Percentiles rank a stretch among this genome's conserved stretches.
phyloP scores from a whole-genome alignment of 2,329 filamentous ascomycete species.

The Fusarium dlaminii region DNA sequence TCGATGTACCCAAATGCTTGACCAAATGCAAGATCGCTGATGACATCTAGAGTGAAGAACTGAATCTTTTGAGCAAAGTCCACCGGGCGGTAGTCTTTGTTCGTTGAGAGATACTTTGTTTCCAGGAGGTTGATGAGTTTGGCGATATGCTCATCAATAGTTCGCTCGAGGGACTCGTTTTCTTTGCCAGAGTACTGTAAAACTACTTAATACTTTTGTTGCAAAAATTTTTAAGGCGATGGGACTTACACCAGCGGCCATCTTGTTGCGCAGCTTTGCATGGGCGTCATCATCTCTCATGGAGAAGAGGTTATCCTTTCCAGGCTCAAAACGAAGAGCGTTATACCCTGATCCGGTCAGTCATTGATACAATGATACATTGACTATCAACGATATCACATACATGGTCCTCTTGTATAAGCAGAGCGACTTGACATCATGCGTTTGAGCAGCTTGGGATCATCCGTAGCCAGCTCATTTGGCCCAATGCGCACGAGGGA shows the following conservation, averaged over 20 bases:
- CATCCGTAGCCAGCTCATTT: constrained; percentile 6
- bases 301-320: constrained; percentile 63
- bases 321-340: constrained; percentile 58
- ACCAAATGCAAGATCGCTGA: constrained; percentile 62
- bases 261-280: constrained; percentile 55
- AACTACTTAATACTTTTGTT: no score
- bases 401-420: constrained; percentile 56
- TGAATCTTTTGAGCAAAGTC: constrained; percentile 59
- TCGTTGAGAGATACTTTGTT: constrained; percentile 53
- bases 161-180: constrained; percentile 59
- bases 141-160: constrained; percentile 58
- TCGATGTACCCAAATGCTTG: constrained; percentile 58
- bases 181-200: constrained; percentile 64
- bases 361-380: no score
- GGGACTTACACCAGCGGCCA: constrained; percentile 58
- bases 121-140: constrained; percentile 57
- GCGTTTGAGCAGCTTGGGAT: constrained; percentile 41
- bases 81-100: constrained; percentile 45
- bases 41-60: constrained; percentile 64
- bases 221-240: no score
- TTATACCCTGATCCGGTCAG: no score
- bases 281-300: constrained; percentile 60
- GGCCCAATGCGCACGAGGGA: constrained; percentile 13
- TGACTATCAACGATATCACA: no score
- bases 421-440: constrained; percentile 59